phyloP scores from a whole-genome alignment of 2,329 filamentous ascomycete genomes.

The Pseudopithomyces chartarum region DNA sequence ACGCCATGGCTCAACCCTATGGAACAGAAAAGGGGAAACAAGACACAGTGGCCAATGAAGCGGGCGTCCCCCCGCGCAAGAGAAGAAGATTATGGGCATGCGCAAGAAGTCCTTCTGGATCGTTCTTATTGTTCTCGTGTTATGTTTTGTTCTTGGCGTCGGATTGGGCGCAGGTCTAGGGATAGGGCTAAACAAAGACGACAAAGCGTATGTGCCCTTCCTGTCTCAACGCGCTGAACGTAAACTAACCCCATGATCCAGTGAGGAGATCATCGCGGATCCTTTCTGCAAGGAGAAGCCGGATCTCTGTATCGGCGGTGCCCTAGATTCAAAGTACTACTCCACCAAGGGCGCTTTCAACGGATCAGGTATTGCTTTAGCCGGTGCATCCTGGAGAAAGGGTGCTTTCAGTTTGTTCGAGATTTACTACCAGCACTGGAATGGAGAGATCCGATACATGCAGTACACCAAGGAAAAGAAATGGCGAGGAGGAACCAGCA shows the following conservation, averaged over 20 bases:
- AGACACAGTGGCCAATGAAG: not conserved
- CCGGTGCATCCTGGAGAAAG: slow-evolving; percentile 49
- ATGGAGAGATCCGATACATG: slow-evolving; percentile 49
- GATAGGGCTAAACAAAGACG: slow-evolving; percentile 29
- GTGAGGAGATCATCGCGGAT: slow-evolving; percentile 14
- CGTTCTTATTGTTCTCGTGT: slow-evolving; percentile 26
- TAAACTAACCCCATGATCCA: not conserved
- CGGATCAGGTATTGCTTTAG: slow-evolving; percentile 53
- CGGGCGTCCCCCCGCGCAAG: slow-evolving; percentile 6
- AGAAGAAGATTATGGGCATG: slow-evolving; percentile 28
- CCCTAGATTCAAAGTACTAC: slow-evolving; percentile 45
- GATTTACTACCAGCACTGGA: slow-evolving; percentile 53
- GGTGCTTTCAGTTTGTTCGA: slow-evolving; percentile 46
- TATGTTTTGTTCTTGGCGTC: slow-evolving; percentile 40
- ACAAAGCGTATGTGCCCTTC: slow-evolving; percentile 18
- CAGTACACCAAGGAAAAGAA: slow-evolving; percentile 42
- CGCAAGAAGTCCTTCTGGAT: slow-evolving; percentile 31
- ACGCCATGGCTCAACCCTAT: not conserved
- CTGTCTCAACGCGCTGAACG: not conserved
- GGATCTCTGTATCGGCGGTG: slow-evolving; percentile 45
- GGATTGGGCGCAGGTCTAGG: slow-evolving; percentile 46
- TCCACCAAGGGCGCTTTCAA: slow-evolving; percentile 52
- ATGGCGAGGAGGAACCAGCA: slow-evolving; percentile 47
- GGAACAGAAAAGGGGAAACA: slow-evolving; percentile 7
- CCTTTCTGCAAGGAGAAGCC: slow-evolving; percentile 34